Evolutionary conservation across 768 basidiomycete genomes (phyloP).

Genomic region (Calvatia gigantea): DNA sequence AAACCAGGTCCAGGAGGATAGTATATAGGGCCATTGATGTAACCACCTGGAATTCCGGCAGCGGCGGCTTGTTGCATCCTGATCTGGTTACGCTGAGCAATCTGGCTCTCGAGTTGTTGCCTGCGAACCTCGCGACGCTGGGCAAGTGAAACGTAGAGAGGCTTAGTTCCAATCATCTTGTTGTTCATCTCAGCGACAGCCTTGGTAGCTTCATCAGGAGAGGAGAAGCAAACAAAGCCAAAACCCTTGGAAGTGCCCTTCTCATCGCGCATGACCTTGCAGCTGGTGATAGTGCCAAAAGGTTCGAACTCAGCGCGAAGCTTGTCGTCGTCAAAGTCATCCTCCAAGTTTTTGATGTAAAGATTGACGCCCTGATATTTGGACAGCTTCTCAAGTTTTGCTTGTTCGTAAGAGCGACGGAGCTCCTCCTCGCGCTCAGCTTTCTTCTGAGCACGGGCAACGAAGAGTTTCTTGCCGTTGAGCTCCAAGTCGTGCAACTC

Average conservation of each 20-base stretch:
- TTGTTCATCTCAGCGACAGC: conserved; percentile 99
- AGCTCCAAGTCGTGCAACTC: conserved; percentile 80
- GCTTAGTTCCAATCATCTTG: conserved; percentile 99
- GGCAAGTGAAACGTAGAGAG: conserved; percentile 96
- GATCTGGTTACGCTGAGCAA: conserved; percentile 96
- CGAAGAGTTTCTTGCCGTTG: conserved; percentile 89
- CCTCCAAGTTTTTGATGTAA: conserved; percentile 99
- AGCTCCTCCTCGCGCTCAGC: conserved; percentile 97
- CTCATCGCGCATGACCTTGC: conserved; percentile 99
- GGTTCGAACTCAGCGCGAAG: conserved; percentile 95
- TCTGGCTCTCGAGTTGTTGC: conserved; percentile 98
- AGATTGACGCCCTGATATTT: conserved; percentile 99
- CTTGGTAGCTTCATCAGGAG: conserved; percentile 98
- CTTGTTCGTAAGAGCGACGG: conserved; percentile 88
- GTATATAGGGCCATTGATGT: conserved; percentile 85
- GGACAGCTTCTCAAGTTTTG: conserved; percentile 95
- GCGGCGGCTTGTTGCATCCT: conserved; percentile 94
- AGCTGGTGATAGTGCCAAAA: conserved; percentile 95
- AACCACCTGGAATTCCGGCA: conserved; percentile 76
- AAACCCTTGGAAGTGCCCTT: conserved; percentile 93
- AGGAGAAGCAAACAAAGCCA: conserved; percentile 98
- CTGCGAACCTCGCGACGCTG: conserved; percentile 97
- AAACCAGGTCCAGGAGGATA: conserved; percentile 80
- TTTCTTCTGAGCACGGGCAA: conserved; percentile 97
- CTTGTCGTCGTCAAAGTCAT: conserved; percentile 96